Evolutionary conservation across 1,284 basidiomycete species (phyloP).

Genomic region (Boletus semigastroideus): DNA sequence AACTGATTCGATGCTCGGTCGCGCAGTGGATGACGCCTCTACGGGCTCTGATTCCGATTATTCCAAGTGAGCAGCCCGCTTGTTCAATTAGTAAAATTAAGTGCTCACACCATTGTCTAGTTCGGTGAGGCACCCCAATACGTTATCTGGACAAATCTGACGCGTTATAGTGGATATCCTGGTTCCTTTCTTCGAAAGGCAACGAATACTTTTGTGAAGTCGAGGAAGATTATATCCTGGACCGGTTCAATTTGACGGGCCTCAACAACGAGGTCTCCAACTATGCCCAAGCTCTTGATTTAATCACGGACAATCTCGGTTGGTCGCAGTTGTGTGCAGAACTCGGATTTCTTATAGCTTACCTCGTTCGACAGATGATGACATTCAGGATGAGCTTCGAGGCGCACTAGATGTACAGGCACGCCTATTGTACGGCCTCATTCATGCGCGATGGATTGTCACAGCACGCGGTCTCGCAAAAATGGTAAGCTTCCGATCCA

Average conservation of each 20-base stretch:
- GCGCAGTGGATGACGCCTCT: conserved; percentile 79
- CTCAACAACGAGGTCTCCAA: conserved; percentile 96
- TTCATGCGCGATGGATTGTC: conserved; percentile 96
- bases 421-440: conserved; percentile 89
- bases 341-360: background rate
- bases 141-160: conserved; percentile 18
- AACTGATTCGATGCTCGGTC: conserved; percentile 36
- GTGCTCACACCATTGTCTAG: conserved; percentile 31
- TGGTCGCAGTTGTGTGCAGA: conserved; percentile 25
- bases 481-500: conserved; percentile 66
- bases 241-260: conserved; percentile 97
- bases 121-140: conserved; percentile 38
- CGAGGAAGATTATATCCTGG: conserved; percentile 98
- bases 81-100: conserved; percentile 7
- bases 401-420: conserved; percentile 90
- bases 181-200: conserved; percentile 97
- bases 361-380: conserved; percentile 57
- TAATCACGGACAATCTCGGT: conserved; percentile 94
- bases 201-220: conserved; percentile 99
- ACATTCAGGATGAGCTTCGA: conserved; percentile 75
- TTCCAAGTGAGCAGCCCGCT: conserved; percentile 61
- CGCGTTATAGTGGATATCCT: conserved; percentile 83
- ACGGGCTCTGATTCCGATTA: conserved; percentile 89
- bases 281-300: conserved; percentile 90
- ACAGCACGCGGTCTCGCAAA: conserved; percentile 91